These are phyloP conservation scores for Lasiosphaeria ovina DNA, from an alignment of 495 filamentous ascomycete species.

Conservation along the genomic window DNA sequence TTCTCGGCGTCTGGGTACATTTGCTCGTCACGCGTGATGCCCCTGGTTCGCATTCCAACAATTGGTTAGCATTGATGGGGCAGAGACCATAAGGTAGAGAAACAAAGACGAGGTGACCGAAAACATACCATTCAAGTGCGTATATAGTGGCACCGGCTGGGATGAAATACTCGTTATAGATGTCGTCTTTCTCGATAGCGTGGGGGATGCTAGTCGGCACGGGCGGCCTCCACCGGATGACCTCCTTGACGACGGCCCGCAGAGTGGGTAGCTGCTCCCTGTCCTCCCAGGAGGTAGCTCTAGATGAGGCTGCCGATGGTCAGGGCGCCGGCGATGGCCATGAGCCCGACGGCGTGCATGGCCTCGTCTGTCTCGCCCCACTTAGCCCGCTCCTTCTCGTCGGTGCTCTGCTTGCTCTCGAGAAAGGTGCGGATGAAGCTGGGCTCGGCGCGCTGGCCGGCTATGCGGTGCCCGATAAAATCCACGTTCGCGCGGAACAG, in stretches of 20 bases:
- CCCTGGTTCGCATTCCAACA: constrained; percentile 39
- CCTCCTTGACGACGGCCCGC: constrained; percentile 60
- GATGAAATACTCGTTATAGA: constrained; percentile 57
- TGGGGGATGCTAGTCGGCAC: constrained; percentile 56
- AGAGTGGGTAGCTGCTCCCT: constrained; percentile 45
- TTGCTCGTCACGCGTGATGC: constrained; percentile 57
- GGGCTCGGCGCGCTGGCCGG: constrained; percentile 26
- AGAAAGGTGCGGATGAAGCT: constrained; percentile 49
- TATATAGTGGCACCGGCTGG: constrained; percentile 57
- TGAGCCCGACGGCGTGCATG: constrained; percentile 44
- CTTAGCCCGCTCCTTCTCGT: constrained; percentile 16
- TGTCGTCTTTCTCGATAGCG: constrained; percentile 49
- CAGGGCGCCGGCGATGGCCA: constrained; percentile 49
- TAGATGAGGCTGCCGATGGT: constrained; percentile 54
- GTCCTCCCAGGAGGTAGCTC: constrained; percentile 53
- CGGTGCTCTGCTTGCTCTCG: constrained; percentile 23
- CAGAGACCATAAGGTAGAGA: neutral
- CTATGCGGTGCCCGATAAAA: constrained; percentile 34
- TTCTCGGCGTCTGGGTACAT: constrained; percentile 60
- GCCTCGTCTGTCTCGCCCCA: constrained; percentile 35
- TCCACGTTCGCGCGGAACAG: constrained; percentile 41
- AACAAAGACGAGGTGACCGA: neutral
- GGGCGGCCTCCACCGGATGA: constrained; percentile 58
- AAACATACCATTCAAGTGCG: constrained; percentile 51
- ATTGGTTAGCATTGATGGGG: constrained; percentile 1